Base-by-base conservation (phyloP, 768 basidiomycete species). In the Suillus discolor region DNA sequence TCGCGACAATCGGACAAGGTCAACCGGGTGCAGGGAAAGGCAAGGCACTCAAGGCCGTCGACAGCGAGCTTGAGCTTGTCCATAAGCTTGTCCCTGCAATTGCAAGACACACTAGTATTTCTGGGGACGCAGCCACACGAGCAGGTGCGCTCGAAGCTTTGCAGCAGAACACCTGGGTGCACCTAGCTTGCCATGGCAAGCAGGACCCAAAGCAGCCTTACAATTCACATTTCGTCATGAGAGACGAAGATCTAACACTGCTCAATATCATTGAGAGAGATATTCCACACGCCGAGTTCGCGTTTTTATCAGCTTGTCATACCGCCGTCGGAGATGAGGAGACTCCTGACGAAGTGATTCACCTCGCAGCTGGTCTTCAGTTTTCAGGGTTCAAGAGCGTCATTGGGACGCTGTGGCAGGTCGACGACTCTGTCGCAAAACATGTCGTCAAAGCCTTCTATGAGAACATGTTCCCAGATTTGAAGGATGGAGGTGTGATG, bases 181-280 rank as follows among this genome's bases (percentile, higher is more conserved):
- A 80, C 62, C 64, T 81, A 23, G 78, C 80, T 6, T 80, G 80
- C 53, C 80, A 81, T 70, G 81, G 76, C 25, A 59, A 69, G n/a
- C 80, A 79, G 61, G 69, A 79, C 61, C 6, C 16, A 2, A 6
- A 2, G 4, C 61, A 67, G n/a, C 68, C 71, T 13, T 67, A 69
- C 34, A n/a, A 70, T 47, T 62, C 61, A 0, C 25, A 31, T 31
- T 62, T 62, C 25, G 44, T 49, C 45, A 44, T 62, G 61, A 25
- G 8, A 15, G 42, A 62, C 11, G n/a, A 5, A 13, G 13, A 44
- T 3, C 25, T 62, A 6, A 34, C 41, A 12, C 25, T 62, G 23
- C 45, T 62, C 13, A 45, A 62, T 41, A 62, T 62, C 45, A 62
- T 62, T 16, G 41, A 45, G 2, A 45, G 0, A 34, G 36, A 49